These are phyloP conservation scores for Curvularia hawaiiensis DNA, from an alignment of 2,329 filamentous ascomycete species.

Conservation along the genomic window DNA sequence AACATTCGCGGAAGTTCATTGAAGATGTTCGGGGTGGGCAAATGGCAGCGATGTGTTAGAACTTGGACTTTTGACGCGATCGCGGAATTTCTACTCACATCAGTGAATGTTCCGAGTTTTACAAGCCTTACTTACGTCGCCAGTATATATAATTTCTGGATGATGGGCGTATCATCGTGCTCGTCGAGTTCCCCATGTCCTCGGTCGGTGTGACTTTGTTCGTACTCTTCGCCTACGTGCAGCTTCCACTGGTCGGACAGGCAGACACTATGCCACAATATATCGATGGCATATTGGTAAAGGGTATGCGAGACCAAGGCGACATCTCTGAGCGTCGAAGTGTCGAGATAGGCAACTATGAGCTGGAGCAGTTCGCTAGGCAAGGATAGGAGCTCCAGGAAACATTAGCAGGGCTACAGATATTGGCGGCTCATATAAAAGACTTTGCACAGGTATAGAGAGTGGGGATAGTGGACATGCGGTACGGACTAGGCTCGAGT, in stretches of 20 bases:
- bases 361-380: conserved; percentile 51
- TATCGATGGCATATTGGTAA: conserved; percentile 44
- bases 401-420: conserved; percentile 6
- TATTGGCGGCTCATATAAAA: background rate
- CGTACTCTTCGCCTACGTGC: conserved; percentile 22
- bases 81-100: conserved; percentile 42
- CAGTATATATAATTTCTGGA: conserved; percentile 51
- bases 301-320: conserved; percentile 45
- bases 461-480: conserved; percentile 8
- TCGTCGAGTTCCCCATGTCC: conserved; percentile 30
- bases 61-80: conserved; percentile 51
- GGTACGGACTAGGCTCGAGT: conserved; percentile 7
- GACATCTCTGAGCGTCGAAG: conserved; percentile 35
- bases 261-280: conserved; percentile 50
- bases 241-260: conserved; percentile 48
- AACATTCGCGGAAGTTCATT: conserved; percentile 48
- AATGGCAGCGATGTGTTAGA: conserved; percentile 54
- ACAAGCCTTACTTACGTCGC: conserved; percentile 38
- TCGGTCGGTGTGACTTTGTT: conserved; percentile 21
- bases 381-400: conserved; percentile 37
- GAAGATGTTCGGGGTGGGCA: conserved; percentile 53
- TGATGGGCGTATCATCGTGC: conserved; percentile 50
- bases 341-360: conserved; percentile 44
- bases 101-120: conserved; percentile 4
- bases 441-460: background rate